A percentile compares a stretch with the other conserved stretches of the same genome.
phyloP scores from a whole-genome alignment of 352 stramenopile species.

The Globisporangium spinosum region DNA sequence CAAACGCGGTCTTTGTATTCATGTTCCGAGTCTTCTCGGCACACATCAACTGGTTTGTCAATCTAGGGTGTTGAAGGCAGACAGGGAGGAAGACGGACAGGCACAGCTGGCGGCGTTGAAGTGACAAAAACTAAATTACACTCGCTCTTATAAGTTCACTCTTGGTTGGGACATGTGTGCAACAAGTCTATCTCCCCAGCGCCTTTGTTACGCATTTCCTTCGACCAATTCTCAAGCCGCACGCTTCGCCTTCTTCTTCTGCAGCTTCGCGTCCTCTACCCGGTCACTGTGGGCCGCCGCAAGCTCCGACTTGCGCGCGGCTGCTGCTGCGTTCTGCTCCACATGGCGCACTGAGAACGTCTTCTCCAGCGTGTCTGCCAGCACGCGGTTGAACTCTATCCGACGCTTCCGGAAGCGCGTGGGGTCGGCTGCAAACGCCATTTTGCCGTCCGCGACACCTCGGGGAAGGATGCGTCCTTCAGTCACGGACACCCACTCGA shows the following conservation, averaged over 20 bases:
- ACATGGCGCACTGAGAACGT: constrained; percentile 44
- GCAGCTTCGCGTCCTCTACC: background rate
- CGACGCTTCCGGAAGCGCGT: constrained; percentile 36
- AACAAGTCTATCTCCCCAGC: background rate
- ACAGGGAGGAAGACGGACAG: background rate
- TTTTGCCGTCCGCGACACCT: constrained; percentile 52
- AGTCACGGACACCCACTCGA: constrained; percentile 67
- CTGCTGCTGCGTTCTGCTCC: constrained; percentile 23
- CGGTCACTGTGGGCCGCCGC: constrained; percentile 11
- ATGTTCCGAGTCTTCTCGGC: too few species aligned
- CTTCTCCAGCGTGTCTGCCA: constrained; percentile 50
- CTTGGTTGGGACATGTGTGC: background rate
- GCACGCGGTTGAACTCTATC: constrained; percentile 42
- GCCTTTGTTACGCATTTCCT: background rate
- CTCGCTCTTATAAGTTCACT: constrained; percentile 11
- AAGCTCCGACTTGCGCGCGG: constrained; percentile 20
- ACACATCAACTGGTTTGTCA: background rate
- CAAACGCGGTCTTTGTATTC: too few species aligned
- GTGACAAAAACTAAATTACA: constrained; percentile 17
- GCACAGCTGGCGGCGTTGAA: background rate
- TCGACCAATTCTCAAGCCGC: background rate
- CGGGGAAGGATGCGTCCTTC: constrained; percentile 73
- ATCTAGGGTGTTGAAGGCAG: background rate
- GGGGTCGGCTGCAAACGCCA: constrained; percentile 36
- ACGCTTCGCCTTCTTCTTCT: constrained; percentile 20